Conservation (phyloP, 2,329 filamentous ascomycete genomes). For the Alternaria atra region DNA sequence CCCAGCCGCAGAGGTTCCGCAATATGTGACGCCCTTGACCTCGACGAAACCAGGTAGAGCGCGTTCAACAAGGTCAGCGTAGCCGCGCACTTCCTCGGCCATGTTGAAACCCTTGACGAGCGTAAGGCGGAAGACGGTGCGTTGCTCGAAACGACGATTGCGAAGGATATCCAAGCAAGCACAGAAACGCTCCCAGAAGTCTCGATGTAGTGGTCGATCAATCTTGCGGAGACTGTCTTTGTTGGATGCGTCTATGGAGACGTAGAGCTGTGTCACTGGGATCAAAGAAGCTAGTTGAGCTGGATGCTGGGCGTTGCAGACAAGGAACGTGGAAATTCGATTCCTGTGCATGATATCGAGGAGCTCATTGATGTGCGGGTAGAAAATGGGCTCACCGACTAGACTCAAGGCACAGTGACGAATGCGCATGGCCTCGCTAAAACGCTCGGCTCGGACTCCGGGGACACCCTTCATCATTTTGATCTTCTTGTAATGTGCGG, state of each 20-base stretch:
- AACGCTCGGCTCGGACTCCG: constrained; percentile 89
- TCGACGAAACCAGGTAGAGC: constrained; percentile 92
- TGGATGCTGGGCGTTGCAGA: constrained; percentile 97
- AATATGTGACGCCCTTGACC: constrained; percentile 96
- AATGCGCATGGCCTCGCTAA: constrained; percentile 91
- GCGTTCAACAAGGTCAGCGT: constrained; percentile 86
- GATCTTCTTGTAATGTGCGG: constrained; percentile 95
- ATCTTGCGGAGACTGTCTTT: constrained; percentile 86
- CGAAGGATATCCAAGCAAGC: constrained; percentile 88
- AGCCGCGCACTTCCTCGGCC: constrained; percentile 89
- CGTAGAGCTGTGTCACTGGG: constrained; percentile 93
- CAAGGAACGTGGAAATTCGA: constrained; percentile 90
- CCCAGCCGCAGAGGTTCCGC: constrained; percentile 85
- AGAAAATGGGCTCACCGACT: constrained; percentile 98
- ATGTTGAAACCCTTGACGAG: constrained; percentile 98
- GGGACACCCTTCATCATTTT: constrained; percentile 96
- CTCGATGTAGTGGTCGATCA: constrained; percentile 89
- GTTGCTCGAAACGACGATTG: constrained; percentile 82
- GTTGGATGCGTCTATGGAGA: constrained; percentile 94
- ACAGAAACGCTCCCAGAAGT: constrained; percentile 97
- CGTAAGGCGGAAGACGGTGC: constrained; percentile 93
- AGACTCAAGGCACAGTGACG: constrained; percentile 90
- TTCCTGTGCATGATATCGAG: constrained; percentile 82
- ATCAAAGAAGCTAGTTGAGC: constrained; percentile 84
- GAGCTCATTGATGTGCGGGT: constrained; percentile 96